Conservation (phyloP, 2,329 filamentous ascomycete genomes). For the Cercospora canescens region DNA sequence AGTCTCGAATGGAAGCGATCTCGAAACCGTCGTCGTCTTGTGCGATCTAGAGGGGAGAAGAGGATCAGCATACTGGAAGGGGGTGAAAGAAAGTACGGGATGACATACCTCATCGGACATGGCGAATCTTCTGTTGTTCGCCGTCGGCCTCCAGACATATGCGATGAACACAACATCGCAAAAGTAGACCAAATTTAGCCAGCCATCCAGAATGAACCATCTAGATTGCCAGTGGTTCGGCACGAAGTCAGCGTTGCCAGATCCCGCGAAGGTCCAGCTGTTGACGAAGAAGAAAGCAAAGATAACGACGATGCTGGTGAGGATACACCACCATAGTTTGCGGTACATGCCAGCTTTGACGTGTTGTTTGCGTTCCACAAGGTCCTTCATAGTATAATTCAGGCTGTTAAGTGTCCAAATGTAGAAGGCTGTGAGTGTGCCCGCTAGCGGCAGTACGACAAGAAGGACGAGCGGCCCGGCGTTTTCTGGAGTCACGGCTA, state of each 20-base stretch:
- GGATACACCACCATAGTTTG: slow-evolving; percentile 97
- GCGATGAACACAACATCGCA: slow-evolving; percentile 90
- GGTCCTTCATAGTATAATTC: slow-evolving; percentile 91
- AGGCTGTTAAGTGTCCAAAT: slow-evolving; percentile 98
- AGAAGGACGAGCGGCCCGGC: slow-evolving; percentile 88
- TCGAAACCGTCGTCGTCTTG: slow-evolving; percentile 99
- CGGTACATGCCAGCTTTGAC: slow-evolving; percentile 96
- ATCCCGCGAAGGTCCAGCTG: slow-evolving; percentile 89
- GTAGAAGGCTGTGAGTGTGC: slow-evolving; percentile 92
- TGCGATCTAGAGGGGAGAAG: slow-evolving; percentile 61
- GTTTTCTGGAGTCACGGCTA: slow-evolving; percentile 84
- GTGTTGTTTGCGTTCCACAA: slow-evolving; percentile 91
- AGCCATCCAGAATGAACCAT: slow-evolving; percentile 97
- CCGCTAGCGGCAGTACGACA: slow-evolving; percentile 88
- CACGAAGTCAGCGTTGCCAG: slow-evolving; percentile 82
- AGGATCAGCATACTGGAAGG: slow-evolving; percentile 1
- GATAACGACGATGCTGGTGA: slow-evolving; percentile 88
- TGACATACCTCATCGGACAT: slow-evolving; percentile 86
- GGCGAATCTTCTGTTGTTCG: slow-evolving; percentile 93
- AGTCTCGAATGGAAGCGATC: slow-evolving; percentile 85
- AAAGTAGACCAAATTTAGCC: slow-evolving; percentile 95
- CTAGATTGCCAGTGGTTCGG: slow-evolving; percentile 96
- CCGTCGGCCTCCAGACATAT: slow-evolving; percentile 94
- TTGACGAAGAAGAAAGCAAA: slow-evolving; percentile 99
- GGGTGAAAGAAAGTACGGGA: slow-evolving; percentile 33